Evolutionary conservation across 108 stramenopile species (phyloP), one percentile per base, ranked within the genome.

Genomic region (Craspedostauros australis): DNA sequence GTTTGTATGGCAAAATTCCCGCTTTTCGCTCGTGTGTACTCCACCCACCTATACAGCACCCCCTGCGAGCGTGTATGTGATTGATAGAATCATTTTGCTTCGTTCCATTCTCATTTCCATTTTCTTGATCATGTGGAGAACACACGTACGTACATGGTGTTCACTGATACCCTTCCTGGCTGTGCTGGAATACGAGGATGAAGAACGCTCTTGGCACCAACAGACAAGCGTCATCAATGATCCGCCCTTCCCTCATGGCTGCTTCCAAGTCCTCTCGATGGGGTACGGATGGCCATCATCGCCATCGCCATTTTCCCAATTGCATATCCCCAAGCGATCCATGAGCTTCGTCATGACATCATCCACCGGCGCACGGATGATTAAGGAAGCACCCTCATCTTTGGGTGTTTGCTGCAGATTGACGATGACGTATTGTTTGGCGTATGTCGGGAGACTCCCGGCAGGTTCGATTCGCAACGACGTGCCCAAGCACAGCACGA

Each of bases 381-480:
- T 51, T 21, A 90, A 60, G n/a, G 58, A 50, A 4, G 92, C 92
- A 16, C 56, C 28, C 32, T 72, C 67, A 70, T 95, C 93, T 50
- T 73, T 71, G 2, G 85, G 89, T 19, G 93, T 95, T 41, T 40
- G 59, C 70, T 95, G 93, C 26, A 91, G 72, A 57, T 95, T 95
- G 39, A 91, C 79, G 60, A 95, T 86, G 19, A 85, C 80, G 64
- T 82, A 91, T 14, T 72, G 51, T 44, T 76, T 57, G 0, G 85
- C 77, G 16, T 53, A 37, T 14, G 67, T 55, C 20, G 90, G 88
- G 48, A 95, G 63, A 44, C 66, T 57, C 31, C 74, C 93, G 0
- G 82, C 93, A 4, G 93, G 93, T 54, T 87, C 76, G 47, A 95
- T 95, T 20, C 87, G 67, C 29, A 95, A 65, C 22, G 86, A 88